Evolutionary conservation across 2,329 filamentous ascomycete genomes (phyloP), one percentile per base, ranked within the genome.

Genomic region (Curvularia sp.): DNA sequence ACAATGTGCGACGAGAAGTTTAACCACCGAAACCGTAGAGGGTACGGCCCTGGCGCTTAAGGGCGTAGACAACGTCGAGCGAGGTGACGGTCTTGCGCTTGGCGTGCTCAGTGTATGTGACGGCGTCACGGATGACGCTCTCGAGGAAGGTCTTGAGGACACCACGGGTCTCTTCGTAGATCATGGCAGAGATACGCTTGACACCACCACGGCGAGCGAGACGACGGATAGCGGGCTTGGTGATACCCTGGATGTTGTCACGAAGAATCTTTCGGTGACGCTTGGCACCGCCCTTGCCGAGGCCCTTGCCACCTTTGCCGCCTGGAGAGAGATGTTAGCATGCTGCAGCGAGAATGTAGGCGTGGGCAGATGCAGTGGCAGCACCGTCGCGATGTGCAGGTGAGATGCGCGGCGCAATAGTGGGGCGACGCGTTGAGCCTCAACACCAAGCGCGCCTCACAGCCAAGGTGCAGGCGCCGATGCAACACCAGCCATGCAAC

Each of bases 1-100:
- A 67, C 63, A 65, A 57, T 60, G 59, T 63, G 66, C 59, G 55
- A 68, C 41, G 45, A 65, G 56, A 57, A 52, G 74, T 74, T 87
- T 91, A 94, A 86, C 90, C 91, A 86, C 91, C 91, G 86, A 93
- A 93, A 84, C 91, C 90, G 85, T 93, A 94, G 68, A 93, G 89
- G 77, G 90, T 80, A 64, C 89, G 84, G 75, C 86, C 86, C 79
- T 88, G 86, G 75, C 86, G 81, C 83, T 88, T 86, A 66, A 86
- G 79, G 56, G 83, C 84, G 71, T 87, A 86, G 77, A 87, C 85
- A 36, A 87, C 86, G 69, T 88, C 85, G 64, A 87, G 84, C 4
- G 85, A 87, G 48, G 85, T 91, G 79, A 91, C 89, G 13, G 89
- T 91, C 87, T 91, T 91, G 80, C 89, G 87, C 87, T 91, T 91